These are phyloP conservation scores for Xylaria sp. DNA, from an alignment of 2,329 filamentous ascomycete genomes.

Conservation along the genomic window DNA sequence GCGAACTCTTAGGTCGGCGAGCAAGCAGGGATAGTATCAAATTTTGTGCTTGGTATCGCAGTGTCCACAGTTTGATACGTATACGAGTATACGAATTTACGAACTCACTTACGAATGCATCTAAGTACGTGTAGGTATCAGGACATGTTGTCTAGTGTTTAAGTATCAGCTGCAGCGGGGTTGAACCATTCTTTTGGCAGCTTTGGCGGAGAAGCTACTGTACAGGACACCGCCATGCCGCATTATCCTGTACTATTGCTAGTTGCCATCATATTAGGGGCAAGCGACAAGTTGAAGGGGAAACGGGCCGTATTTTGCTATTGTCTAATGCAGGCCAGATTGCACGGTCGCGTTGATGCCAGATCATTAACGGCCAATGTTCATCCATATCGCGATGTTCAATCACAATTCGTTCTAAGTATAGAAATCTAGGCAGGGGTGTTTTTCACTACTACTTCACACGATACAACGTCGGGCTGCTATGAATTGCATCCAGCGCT, in stretches of 20 bases:
- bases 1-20: constrained; percentile 10
- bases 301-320: constrained; percentile 14
- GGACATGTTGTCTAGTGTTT: background rate
- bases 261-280: background rate
- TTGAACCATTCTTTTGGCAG: background rate
- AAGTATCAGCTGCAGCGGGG: constrained; percentile 8
- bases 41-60: constrained; percentile 2
- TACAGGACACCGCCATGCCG: background rate
- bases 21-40: constrained; percentile 21
- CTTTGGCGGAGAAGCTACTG: constrained; percentile 10
- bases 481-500: constrained; percentile 11
- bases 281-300: constrained; percentile 1
- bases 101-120: constrained; percentile 2
- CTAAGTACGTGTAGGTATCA: no score
- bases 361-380: constrained; percentile 21
- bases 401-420: constrained; percentile 29
- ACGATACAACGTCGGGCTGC: constrained; percentile 22
- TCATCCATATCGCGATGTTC: constrained; percentile 24
- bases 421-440: constrained; percentile 31
- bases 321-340: constrained; percentile 28
- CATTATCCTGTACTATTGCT: constrained; percentile 2
- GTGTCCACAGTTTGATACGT: background rate
- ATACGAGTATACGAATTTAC: background rate
- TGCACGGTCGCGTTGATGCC: constrained; percentile 31
- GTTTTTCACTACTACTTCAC: constrained; percentile 17